Percentiles rank a stretch among this genome's conserved stretches.
These are phyloP conservation scores for Sporisorium graminicola DNA, from an alignment of 1,284 basidiomycete genomes.

Conservation along the genomic window DNA sequence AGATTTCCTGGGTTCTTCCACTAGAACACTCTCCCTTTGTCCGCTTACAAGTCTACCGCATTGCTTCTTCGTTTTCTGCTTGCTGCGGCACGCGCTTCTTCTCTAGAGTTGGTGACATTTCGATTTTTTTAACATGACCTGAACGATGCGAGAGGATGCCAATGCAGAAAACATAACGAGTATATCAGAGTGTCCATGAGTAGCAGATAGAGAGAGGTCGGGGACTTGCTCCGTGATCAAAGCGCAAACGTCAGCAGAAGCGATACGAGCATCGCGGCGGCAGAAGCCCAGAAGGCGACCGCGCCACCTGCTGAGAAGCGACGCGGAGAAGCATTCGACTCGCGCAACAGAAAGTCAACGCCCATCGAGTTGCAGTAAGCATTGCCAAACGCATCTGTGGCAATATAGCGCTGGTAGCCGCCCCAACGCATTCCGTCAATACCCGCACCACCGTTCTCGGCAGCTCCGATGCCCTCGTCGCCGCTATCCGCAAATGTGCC, in stretches of 20 bases:
- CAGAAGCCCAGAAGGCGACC: neutral
- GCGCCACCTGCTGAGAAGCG: neutral
- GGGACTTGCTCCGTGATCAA: neutral
- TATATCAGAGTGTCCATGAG: constrained; percentile 10
- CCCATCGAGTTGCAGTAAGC: constrained; percentile 67
- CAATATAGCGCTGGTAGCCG: constrained; percentile 61
- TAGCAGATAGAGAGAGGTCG: neutral
- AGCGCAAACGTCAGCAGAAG: constrained; percentile 9
- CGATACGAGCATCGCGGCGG: neutral
- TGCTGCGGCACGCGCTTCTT: neutral
- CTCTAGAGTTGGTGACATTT: neutral
- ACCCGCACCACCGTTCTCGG: constrained; percentile 63
- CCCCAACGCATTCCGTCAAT: constrained; percentile 60
- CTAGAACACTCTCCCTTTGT: neutral
- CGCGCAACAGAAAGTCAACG: constrained; percentile 58
- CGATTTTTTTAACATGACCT: neutral
- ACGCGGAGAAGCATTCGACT: constrained; percentile 30
- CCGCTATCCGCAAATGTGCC: constrained; percentile 68
- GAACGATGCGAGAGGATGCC: constrained; percentile 9
- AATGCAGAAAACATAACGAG: neutral
- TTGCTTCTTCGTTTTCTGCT: neutral
- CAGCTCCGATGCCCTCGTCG: constrained; percentile 56
- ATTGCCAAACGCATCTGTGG: constrained; percentile 67
- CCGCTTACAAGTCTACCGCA: neutral
- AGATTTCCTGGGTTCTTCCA: neutral